A percentile compares a stretch with the other conserved stretches of the same genome.
Conservation (phyloP, 139 green algal genomes). For the Zygnema cylindricum region DNA sequence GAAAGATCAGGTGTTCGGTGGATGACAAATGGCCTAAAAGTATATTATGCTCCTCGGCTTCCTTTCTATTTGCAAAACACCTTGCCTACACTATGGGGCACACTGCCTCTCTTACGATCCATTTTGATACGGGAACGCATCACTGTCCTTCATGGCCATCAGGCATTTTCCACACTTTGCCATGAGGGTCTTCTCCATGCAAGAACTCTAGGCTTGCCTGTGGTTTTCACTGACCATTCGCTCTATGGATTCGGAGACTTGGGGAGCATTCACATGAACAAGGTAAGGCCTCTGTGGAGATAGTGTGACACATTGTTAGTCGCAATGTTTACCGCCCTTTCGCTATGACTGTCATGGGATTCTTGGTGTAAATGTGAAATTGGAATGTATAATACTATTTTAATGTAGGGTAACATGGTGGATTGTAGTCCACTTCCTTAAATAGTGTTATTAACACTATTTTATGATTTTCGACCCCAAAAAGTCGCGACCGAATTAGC, state of each 20-base stretch:
- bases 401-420: no score
- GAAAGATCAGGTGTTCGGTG: constrained; percentile 80
- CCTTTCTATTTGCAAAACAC: constrained; percentile 77
- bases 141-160: constrained; percentile 85
- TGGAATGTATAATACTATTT: no score
- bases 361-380: no score
- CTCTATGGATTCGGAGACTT: constrained; percentile 94
- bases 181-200: constrained; percentile 86
- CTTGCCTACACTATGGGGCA: constrained; percentile 76
- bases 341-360: no score
- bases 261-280: constrained; percentile 88
- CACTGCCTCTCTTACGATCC: constrained; percentile 70
- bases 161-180: constrained; percentile 84
- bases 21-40: constrained; percentile 93
- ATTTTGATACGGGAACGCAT: constrained; percentile 84
- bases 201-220: constrained; percentile 81
- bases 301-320: no score
- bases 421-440: no score
- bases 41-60: constrained; percentile 89
- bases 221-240: constrained; percentile 98
- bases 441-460: no score
- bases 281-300: constrained; percentile 67
- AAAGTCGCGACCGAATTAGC: no score
- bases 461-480: no score
- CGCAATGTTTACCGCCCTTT: no score